Evolutionary conservation across 495 filamentous ascomycete genomes (phyloP).

Genomic region (Durotheca rogersii): DNA sequence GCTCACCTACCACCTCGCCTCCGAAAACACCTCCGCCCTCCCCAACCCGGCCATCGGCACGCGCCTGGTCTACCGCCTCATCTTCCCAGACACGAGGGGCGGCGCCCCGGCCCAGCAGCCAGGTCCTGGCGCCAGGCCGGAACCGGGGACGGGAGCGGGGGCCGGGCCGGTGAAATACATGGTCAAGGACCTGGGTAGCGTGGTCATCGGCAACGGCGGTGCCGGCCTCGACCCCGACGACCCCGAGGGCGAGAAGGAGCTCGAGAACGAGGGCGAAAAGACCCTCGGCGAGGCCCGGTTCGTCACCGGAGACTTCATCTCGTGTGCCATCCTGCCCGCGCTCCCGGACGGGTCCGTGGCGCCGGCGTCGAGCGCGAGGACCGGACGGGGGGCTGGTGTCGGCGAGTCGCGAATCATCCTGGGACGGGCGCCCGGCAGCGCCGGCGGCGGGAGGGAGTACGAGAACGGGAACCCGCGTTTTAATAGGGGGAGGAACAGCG

Average conservation of each 20-base stretch:
- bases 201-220: conserved; percentile 70
- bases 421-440: conserved; percentile 41
- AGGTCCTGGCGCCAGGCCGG: too few relatives aligned
- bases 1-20: conserved; percentile 65
- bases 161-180: conserved; percentile 59
- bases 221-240: conserved; percentile 42
- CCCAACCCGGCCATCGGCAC: conserved; percentile 78
- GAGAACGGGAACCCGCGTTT: conserved; percentile 18
- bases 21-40: conserved; percentile 49
- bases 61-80: conserved; percentile 78
- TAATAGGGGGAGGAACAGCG: conserved; percentile 41
- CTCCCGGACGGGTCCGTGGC: conserved; percentile 71
- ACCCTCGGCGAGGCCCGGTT: conserved; percentile 74
- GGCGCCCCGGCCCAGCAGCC: too few relatives aligned
- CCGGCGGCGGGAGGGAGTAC: conserved; percentile 34
- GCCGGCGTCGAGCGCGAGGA: conserved; percentile 46
- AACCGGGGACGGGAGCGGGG: too few relatives aligned
- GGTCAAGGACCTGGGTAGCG: conserved; percentile 74
- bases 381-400: conserved; percentile 40
- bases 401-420: conserved; percentile 39
- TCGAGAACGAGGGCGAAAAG: conserved; percentile 54
- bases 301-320: conserved; percentile 85
- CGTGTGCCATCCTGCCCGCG: conserved; percentile 76
- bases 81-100: conserved; percentile 74
- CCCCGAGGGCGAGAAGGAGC: conserved; percentile 18